These are phyloP conservation scores for Turnera subulata DNA, from an alignment of 345 rosid species.

Conservation along the genomic window DNA sequence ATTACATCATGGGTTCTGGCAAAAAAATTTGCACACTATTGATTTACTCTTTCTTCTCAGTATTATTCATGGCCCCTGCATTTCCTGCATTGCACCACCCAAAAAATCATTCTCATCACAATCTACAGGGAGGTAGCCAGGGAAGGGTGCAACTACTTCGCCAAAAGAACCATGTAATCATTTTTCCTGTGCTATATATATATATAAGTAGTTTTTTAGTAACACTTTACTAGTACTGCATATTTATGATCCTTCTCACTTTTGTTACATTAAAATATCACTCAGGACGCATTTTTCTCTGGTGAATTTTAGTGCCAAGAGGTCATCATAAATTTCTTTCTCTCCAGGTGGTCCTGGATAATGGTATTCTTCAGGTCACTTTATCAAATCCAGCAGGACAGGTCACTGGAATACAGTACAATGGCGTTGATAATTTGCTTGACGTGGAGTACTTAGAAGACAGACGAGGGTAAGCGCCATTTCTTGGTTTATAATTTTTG, in stretches of 20 bases:
- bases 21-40: too few relatives aligned
- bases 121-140: background rate
- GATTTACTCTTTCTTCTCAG: too few relatives aligned
- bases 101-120: background rate
- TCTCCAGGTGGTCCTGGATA: constrained; percentile 20
- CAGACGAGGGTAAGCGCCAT: constrained; percentile 13
- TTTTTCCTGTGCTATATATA: too few relatives aligned
- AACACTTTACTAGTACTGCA: background rate
- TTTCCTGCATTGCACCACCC: background rate
- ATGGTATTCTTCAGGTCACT: constrained; percentile 16
- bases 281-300: too few relatives aligned
- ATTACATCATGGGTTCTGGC: too few relatives aligned
- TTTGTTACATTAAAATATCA: too few relatives aligned
- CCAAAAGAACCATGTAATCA: constrained; percentile 13
- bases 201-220: background rate
- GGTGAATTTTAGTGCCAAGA: background rate
- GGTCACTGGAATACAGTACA: constrained; percentile 21
- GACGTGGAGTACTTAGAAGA: constrained; percentile 5
- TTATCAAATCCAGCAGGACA: constrained; percentile 12
- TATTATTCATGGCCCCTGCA: background rate
- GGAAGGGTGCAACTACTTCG: constrained; percentile 4
- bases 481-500: too few relatives aligned
- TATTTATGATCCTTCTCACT: too few relatives aligned
- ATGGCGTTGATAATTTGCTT: constrained; percentile 20
- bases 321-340: background rate